These are phyloP conservation scores for Ophiostoma himal-ulmi DNA, from an alignment of 2,329 filamentous ascomycete species.

Conservation along the genomic window DNA sequence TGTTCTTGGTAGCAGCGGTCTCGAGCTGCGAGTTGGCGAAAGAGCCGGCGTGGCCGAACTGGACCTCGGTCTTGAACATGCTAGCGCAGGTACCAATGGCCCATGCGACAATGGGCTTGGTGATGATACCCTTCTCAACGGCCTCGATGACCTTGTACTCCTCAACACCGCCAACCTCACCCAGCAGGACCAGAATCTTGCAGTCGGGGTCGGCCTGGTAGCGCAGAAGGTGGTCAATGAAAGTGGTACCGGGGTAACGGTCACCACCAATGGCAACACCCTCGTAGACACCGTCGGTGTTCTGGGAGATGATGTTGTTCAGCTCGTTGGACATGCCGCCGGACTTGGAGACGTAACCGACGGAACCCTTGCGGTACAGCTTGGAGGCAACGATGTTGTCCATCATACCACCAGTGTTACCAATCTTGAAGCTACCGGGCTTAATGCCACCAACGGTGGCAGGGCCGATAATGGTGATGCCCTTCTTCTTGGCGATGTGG, in stretches of 20 bases:
- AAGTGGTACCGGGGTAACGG: slow-evolving; percentile 96
- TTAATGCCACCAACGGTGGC: slow-evolving; percentile 99
- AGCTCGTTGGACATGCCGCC: slow-evolving; percentile 99
- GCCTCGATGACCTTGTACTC: slow-evolving; percentile 99
- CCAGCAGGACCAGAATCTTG: slow-evolving; percentile 93
- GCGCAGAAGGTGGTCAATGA: slow-evolving; percentile 95
- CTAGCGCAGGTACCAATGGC: slow-evolving; percentile 98
- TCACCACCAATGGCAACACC: slow-evolving; percentile 99
- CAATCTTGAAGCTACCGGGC: slow-evolving; percentile 98
- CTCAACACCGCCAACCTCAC: slow-evolving; percentile 98
- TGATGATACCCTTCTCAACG: slow-evolving; percentile 88
- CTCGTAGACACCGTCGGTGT: slow-evolving; percentile 96
- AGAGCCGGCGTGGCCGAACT: slow-evolving; percentile 97
- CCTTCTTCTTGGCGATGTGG: slow-evolving; percentile 95
- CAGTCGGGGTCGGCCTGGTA: slow-evolving; percentile 96
- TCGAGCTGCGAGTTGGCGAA: slow-evolving; percentile 99
- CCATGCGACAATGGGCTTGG: slow-evolving; percentile 98
- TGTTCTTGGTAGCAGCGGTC: slow-evolving; percentile 94
- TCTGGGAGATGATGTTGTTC: slow-evolving; percentile 98
- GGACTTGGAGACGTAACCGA: slow-evolving; percentile 99
- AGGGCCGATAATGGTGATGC: slow-evolving; percentile 96
- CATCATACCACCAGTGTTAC: slow-evolving; percentile 99
- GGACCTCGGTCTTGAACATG: slow-evolving; percentile 99
- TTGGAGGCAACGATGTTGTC: slow-evolving; percentile 99
- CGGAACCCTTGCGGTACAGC: slow-evolving; percentile 98